phyloP scores from a whole-genome alignment of 1,284 basidiomycete genomes.

The Mrakiaceae sp. region DNA sequence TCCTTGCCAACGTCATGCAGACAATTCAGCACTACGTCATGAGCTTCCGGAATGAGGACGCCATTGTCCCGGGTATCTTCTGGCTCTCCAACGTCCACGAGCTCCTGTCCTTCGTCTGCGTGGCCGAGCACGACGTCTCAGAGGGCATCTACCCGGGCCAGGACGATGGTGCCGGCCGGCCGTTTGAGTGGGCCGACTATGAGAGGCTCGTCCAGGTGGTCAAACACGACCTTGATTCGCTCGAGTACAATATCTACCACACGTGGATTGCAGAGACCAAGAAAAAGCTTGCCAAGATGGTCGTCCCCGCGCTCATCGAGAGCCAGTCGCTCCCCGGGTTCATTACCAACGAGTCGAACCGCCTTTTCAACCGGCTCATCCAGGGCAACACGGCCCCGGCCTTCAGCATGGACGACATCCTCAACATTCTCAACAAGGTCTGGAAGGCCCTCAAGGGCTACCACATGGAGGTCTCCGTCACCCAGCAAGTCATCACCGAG shows the following conservation, averaged over 20 bases:
- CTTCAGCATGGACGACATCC: slow-evolving; percentile 97
- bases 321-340: slow-evolving; percentile 96
- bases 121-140: slow-evolving; percentile 95
- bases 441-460: slow-evolving; percentile 98
- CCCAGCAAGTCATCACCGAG: slow-evolving; percentile 94
- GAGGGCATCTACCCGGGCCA: slow-evolving; percentile 96
- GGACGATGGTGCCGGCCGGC: slow-evolving; percentile 78
- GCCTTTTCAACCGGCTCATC: slow-evolving; percentile 86
- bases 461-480: slow-evolving; percentile 95
- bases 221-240: slow-evolving; percentile 94
- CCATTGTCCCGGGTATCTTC: slow-evolving; percentile 92
- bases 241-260: slow-evolving; percentile 99
- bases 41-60: slow-evolving; percentile 80
- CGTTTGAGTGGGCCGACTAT: slow-evolving; percentile 96
- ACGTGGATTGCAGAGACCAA: slow-evolving; percentile 99
- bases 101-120: slow-evolving; percentile 96
- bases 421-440: slow-evolving; percentile 93
- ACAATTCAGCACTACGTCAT: slow-evolving; percentile 58
- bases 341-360: slow-evolving; percentile 78
- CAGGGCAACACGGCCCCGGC: slow-evolving; percentile 74
- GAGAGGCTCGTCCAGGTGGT: slow-evolving; percentile 93
- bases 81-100: slow-evolving; percentile 99
- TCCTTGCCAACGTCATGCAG: slow-evolving; percentile 98
- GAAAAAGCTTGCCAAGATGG: slow-evolving; percentile 94
- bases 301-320: slow-evolving; percentile 94